phyloP scores from a whole-genome alignment of 345 rosid genomes.

The Heritiera littoralis region DNA sequence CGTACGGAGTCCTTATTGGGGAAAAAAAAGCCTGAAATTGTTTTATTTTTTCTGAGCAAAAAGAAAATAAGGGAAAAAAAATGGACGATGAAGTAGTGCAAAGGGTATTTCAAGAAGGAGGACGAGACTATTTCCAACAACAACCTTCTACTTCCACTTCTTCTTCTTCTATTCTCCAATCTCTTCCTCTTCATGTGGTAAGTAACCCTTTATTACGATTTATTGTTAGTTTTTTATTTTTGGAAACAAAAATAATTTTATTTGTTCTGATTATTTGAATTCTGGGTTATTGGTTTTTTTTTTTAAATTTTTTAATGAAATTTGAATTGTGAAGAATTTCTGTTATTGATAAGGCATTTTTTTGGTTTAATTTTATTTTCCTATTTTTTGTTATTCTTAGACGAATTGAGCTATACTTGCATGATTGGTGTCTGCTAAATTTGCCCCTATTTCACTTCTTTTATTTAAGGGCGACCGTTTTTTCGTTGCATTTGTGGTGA shows the following conservation, averaged over 20 bases:
- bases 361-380: background rate
- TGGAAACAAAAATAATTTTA: background rate
- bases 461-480: background rate
- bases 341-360: background rate
- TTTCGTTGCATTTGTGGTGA: background rate
- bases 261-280: background rate
- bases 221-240: background rate
- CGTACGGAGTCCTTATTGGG: background rate
- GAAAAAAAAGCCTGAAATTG: background rate
- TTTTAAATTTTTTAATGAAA: background rate
- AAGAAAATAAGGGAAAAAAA: conserved; percentile 21
- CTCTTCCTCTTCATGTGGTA: conserved; percentile 97
- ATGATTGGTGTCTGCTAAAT: background rate
- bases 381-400: background rate
- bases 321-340: conserved; percentile 9
- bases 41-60: background rate
- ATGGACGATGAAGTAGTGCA: conserved; percentile 97
- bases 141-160: conserved; percentile 80
- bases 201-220: background rate
- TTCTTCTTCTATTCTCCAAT: conserved; percentile 81
- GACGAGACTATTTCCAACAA: conserved; percentile 85
- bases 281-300: background rate
- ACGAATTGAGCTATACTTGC: background rate
- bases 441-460: background rate
- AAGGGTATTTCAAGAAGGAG: conserved; percentile 91